Evolutionary conservation across 305 asterid species (phyloP).

Genomic region (Plantago coronopus): DNA sequence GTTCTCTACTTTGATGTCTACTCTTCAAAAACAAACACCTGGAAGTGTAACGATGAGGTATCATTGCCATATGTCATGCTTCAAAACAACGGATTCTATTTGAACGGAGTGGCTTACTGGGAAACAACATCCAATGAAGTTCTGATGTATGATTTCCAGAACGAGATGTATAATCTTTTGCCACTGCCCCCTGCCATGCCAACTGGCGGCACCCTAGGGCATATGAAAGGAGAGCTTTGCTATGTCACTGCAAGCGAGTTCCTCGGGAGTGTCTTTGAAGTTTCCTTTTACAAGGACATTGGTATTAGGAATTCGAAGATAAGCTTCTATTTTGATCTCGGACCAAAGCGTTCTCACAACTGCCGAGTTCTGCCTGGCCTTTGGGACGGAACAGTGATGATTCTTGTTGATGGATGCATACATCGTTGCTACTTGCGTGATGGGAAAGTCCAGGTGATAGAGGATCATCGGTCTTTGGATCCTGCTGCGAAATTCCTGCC

Average conservation of each 20-base stretch:
- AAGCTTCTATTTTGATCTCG: constrained; percentile 18
- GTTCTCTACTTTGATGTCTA: constrained; percentile 6
- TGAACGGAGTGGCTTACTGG: constrained; percentile 28
- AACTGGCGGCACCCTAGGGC: constrained; percentile 19
- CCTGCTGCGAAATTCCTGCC: constrained; percentile 17
- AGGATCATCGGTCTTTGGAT: neutral
- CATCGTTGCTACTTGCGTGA: constrained; percentile 13
- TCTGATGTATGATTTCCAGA: constrained; percentile 25
- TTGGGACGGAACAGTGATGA: constrained; percentile 16
- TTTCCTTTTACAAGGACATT: constrained; percentile 21
- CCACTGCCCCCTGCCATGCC: constrained; percentile 17
- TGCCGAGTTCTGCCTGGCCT: constrained; percentile 21
- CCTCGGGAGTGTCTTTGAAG: constrained; percentile 1
- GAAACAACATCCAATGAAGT: constrained; percentile 19
- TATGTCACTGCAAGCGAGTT: constrained; percentile 13
- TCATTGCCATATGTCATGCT: neutral
- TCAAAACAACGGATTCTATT: constrained; percentile 19
- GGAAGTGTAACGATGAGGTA: constrained; percentile 21
- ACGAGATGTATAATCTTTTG: constrained; percentile 17
- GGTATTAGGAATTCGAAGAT: constrained; percentile 20
- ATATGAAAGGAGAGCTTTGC: constrained; percentile 26
- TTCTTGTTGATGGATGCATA: constrained; percentile 9
- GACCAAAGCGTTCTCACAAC: neutral
- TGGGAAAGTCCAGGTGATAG: constrained; percentile 11
- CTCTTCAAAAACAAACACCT: constrained; percentile 25